These are phyloP conservation scores for Candida loeiensis DNA, from an alignment of 805 yeast species.

Conservation along the genomic window DNA sequence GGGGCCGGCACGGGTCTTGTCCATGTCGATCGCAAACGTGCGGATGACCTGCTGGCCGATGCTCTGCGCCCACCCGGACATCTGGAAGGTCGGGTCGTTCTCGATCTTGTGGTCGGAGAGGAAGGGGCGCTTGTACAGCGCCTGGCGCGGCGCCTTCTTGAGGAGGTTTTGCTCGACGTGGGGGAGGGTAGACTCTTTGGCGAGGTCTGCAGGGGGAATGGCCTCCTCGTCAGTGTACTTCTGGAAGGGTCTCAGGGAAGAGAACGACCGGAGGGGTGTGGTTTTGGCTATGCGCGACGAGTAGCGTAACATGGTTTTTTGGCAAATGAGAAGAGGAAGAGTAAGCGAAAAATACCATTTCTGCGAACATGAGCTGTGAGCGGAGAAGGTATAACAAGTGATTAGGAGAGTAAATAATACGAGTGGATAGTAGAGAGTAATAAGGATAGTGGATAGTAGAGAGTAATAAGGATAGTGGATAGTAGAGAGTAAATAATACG, in stretches of 20 bases:
- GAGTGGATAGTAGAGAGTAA: too few relatives aligned
- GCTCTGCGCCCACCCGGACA: slow-evolving; percentile 36
- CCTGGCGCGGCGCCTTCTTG: slow-evolving; percentile 33
- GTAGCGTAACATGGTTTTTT: slow-evolving; percentile 1
- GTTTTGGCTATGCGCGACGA: not conserved
- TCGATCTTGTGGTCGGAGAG: slow-evolving; percentile 38
- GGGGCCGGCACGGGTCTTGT: slow-evolving; percentile 86
- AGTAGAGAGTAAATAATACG: too few relatives aligned
- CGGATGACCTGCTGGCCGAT: slow-evolving; percentile 65
- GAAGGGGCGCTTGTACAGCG: slow-evolving; percentile 35
- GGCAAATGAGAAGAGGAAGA: not conserved
- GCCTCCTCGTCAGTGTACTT: slow-evolving; percentile 15
- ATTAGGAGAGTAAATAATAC: too few relatives aligned
- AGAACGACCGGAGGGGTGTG: not conserved
- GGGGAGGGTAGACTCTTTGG: slow-evolving; percentile 40
- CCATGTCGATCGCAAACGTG: slow-evolving; percentile 79
- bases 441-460: too few relatives aligned
- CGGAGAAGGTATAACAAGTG: too few relatives aligned
- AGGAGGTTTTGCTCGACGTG: slow-evolving; percentile 32
- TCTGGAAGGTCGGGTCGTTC: slow-evolving; percentile 31
- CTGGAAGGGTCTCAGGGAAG: not conserved
- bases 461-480: too few relatives aligned
- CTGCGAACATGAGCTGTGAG: too few relatives aligned
- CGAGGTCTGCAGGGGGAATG: slow-evolving; percentile 33
- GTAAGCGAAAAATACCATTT: not conserved